phyloP scores from a whole-genome alignment of 202 grass and related monocot species.

The Digitaria exilis region DNA sequence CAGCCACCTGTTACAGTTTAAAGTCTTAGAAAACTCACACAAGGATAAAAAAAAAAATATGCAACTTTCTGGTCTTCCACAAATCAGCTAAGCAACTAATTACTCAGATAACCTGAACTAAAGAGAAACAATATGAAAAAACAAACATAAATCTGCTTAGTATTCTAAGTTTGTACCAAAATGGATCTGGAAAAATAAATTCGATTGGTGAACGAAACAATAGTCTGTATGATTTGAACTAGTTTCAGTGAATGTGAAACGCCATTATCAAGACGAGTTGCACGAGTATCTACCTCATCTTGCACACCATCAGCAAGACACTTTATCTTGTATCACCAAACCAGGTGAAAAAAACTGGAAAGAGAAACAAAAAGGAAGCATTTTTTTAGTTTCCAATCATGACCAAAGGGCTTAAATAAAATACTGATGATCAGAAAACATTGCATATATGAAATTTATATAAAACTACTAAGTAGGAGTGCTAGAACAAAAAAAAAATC shows the following conservation, averaged over 20 bases:
- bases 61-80: neutral
- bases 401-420: neutral
- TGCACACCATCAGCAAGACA: slow-evolving; percentile 67
- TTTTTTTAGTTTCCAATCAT: slow-evolving; percentile 1
- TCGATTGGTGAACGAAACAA: neutral
- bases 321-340: slow-evolving; percentile 72
- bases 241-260: neutral
- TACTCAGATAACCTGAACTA: neutral
- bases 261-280: neutral
- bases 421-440: neutral
- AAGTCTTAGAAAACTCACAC: slow-evolving; percentile 8
- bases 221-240: no score
- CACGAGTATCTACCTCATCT: slow-evolving; percentile 75
- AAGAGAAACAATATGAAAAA: neutral
- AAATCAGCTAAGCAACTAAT: neutral
- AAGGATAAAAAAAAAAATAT: neutral
- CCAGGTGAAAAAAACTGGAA: slow-evolving; percentile 97
- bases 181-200: neutral
- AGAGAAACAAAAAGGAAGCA: neutral
- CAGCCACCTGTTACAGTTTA: slow-evolving; percentile 76
- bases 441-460: neutral
- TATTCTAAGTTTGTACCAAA: neutral
- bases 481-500: no score
- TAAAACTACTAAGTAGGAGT: neutral
- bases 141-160: neutral